Evolutionary conservation across 768 basidiomycete genomes (phyloP), one percentile per base, ranked within the genome.

Genomic region (Tulasnella sp.): DNA sequence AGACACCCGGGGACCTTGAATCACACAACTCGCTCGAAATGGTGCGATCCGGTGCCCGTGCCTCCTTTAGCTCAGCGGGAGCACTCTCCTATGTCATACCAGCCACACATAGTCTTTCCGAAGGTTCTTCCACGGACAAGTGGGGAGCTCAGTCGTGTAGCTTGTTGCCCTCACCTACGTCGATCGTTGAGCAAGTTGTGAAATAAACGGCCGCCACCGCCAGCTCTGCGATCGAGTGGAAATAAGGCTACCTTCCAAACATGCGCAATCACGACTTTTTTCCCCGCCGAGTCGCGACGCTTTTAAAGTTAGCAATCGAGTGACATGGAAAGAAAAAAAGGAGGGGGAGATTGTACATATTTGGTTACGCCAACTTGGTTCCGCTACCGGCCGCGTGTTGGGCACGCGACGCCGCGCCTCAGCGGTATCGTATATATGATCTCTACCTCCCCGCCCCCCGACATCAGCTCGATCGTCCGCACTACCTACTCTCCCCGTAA

Each of bases 341-440:
- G 29, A 61, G 51, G n/a, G 61, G 10, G n/a, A 32, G 61, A 67
- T 67, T 67, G 61, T 67, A 67, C 61, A 67, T 67, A 67, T 67
- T 67, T 67, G 61, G 61, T n/a, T 67, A 67, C 61, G 61, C 26
- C 61, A 26, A 67, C 32, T 16, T 44, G 42, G 42, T 1, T 44
- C 42, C 42, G 42, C 15, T 9, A 6, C 26, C 13, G 18, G 11
- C 61, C 61, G 61, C 61, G n/a, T 67, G 61, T 67, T 11, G 4
- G 13, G 32, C 61, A 67, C 61, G 61, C 61, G 61, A 67, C 61
- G 61, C 61, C 32, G 61, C 61, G 61, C 61, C 61, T 67, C 61
- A 67, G 20, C 48, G 61, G 61, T 5, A 16, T 26, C 32, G 61
- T 67, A 67, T 67, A 67, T 26, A 67, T 67, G 61, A 67, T 32